phyloP scores from a whole-genome alignment of 2,329 filamentous ascomycete genomes.

The Byssochlamys sp. region DNA sequence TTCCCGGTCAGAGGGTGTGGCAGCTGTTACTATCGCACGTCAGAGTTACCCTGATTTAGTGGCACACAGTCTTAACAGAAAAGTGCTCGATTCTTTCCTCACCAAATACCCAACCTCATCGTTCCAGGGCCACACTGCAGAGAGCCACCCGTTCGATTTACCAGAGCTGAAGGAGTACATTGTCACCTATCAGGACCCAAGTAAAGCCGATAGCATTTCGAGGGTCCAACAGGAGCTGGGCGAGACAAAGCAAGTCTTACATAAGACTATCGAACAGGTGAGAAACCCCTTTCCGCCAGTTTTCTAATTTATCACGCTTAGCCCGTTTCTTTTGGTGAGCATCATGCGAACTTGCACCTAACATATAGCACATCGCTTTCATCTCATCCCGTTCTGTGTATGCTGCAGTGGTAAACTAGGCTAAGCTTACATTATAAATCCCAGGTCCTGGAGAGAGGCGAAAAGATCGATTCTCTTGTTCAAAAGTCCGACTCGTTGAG shows the following conservation, averaged over 20 bases:
- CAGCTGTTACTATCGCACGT: constrained; percentile 68
- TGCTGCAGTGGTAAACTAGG: constrained; percentile 7
- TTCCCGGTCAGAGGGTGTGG: constrained; percentile 59
- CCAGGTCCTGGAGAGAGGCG: constrained; percentile 63
- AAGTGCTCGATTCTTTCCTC: constrained; percentile 80
- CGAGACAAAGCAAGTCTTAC: constrained; percentile 91
- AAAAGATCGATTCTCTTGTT: constrained; percentile 92
- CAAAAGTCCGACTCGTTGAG: constrained; percentile 87
- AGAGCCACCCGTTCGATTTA: constrained; percentile 47
- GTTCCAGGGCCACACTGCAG: constrained; percentile 48
- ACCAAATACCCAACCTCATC: constrained; percentile 61
- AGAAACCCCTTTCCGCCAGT: constrained; percentile 40
- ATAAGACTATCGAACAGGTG: constrained; percentile 78
- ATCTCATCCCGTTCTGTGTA: constrained; percentile 8
- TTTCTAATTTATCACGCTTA: background rate
- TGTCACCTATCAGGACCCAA: constrained; percentile 71
- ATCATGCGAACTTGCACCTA: background rate
- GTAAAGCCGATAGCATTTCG: constrained; percentile 81
- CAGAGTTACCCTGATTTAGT: constrained; percentile 67
- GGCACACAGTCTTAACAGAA: constrained; percentile 76
- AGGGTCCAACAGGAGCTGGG: constrained; percentile 95
- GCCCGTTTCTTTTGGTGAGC: background rate
- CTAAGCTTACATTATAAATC: constrained; percentile 3
- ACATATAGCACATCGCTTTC: background rate
- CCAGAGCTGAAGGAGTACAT: constrained; percentile 73